Conservation (phyloP, 345 rosid species). For the Fremontodendron californicum region DNA sequence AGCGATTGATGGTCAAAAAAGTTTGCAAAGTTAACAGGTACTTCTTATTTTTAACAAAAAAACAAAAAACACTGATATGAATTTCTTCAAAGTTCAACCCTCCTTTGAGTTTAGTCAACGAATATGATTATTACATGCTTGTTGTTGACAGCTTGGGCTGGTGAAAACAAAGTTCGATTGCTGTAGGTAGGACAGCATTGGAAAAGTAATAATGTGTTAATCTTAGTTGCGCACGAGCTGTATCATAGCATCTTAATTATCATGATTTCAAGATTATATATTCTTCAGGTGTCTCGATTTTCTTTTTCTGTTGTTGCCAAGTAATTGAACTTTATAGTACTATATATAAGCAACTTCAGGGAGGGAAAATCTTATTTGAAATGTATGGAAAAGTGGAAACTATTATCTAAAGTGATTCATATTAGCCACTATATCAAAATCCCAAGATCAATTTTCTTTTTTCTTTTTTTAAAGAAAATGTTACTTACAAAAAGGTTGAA, state of each 20-base stretch:
- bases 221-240: slow-evolving; percentile 26
- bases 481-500: neutral
- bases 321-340: neutral
- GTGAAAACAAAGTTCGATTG: slow-evolving; percentile 11
- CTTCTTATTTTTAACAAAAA: slow-evolving; percentile 23
- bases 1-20: slow-evolving; percentile 50
- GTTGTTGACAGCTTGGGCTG: slow-evolving; percentile 39
- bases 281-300: neutral
- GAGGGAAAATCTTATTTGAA: neutral
- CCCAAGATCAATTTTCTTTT: neutral
- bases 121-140: slow-evolving; percentile 41
- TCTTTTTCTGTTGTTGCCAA: neutral
- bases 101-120: slow-evolving; percentile 38
- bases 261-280: slow-evolving; percentile 14
- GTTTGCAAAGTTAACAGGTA: slow-evolving; percentile 20
- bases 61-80: slow-evolving; percentile 11
- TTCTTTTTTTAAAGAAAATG: neutral
- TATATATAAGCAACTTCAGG: neutral
- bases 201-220: slow-evolving; percentile 6
- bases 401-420: neutral
- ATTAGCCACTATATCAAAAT: neutral
- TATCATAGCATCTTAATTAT: slow-evolving; percentile 9
- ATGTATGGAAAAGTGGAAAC: neutral
- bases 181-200: too few relatives aligned
- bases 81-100: slow-evolving; percentile 22